phyloP scores from a whole-genome alignment of 768 basidiomycete genomes.

The Leccinellum luteum region DNA sequence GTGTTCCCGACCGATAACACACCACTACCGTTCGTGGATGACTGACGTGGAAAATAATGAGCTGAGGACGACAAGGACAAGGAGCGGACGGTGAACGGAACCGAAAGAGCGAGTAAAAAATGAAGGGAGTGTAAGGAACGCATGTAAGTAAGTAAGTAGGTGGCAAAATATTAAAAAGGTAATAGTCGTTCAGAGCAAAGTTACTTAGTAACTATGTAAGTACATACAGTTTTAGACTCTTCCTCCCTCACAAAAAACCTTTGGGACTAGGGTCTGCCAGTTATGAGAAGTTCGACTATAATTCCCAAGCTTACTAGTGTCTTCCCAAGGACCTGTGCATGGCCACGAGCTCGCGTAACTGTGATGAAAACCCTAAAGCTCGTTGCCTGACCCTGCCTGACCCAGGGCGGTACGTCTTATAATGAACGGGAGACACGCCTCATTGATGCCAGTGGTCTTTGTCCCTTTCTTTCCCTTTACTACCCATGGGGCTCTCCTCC shows the following conservation, averaged over 20 bases:
- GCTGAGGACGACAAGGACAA: neutral
- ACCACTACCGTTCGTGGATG: constrained; percentile 11
- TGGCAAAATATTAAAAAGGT: neutral
- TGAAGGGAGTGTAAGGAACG: constrained; percentile 20
- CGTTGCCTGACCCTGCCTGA: neutral
- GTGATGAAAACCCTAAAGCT: neutral
- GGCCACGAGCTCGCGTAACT: neutral
- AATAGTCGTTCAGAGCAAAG: neutral
- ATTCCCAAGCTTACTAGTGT: no score
- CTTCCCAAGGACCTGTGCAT: neutral
- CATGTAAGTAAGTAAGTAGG: constrained; percentile 16
- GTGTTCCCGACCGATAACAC: constrained; percentile 55
- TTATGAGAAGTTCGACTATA: no score
- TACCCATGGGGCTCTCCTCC: constrained; percentile 9
- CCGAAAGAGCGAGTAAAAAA: constrained; percentile 32
- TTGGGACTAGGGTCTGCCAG: no score
- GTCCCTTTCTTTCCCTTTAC: neutral
- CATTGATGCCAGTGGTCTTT: neutral
- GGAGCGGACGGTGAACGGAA: constrained; percentile 31
- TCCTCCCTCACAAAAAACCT: no score
- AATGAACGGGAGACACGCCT: neutral
- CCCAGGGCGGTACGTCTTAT: neutral
- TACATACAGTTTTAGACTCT: no score
- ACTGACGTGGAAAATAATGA: constrained; percentile 23
- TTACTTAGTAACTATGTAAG: no score